Conservation (phyloP, 768 basidiomycete genomes). For the Leucogyrophana mollusca region DNA sequence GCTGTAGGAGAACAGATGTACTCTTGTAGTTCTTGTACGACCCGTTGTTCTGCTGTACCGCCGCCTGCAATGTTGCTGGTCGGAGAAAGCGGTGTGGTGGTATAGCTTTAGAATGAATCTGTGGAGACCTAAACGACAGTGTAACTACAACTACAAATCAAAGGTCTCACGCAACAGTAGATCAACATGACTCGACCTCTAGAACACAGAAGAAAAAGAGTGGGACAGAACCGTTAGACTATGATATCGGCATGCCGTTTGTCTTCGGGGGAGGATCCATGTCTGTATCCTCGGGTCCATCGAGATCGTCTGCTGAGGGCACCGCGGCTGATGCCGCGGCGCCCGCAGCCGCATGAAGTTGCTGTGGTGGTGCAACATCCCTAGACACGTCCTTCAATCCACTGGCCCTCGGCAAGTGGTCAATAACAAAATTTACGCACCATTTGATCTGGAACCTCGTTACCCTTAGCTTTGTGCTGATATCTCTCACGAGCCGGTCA, state of each 20-base stretch:
- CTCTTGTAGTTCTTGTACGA: background rate
- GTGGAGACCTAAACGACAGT: too few relatives aligned
- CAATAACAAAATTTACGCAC: constrained; percentile 37
- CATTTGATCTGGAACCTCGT: constrained; percentile 91
- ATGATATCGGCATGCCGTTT: constrained; percentile 26
- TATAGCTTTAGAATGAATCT: too few relatives aligned
- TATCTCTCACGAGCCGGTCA: constrained; percentile 80
- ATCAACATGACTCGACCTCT: too few relatives aligned
- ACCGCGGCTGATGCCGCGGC: constrained; percentile 73
- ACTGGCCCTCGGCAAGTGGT: too few relatives aligned
- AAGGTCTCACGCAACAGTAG: too few relatives aligned
- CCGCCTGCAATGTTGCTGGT: too few relatives aligned
- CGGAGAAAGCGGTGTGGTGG: too few relatives aligned
- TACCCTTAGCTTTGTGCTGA: constrained; percentile 89
- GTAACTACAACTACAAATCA: too few relatives aligned
- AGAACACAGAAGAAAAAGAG: too few relatives aligned
- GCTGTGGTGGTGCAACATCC: constrained; percentile 60
- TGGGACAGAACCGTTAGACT: background rate
- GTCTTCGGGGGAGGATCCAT: constrained; percentile 14
- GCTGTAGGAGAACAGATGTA: background rate
- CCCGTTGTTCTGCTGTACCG: background rate
- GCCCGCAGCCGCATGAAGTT: constrained; percentile 45
- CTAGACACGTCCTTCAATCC: constrained; percentile 30
- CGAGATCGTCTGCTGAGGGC: constrained; percentile 69
- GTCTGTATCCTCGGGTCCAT: constrained; percentile 32